Evolutionary conservation across 176 grass and related monocot species (phyloP).

Genomic region (Musa acuminata): DNA sequence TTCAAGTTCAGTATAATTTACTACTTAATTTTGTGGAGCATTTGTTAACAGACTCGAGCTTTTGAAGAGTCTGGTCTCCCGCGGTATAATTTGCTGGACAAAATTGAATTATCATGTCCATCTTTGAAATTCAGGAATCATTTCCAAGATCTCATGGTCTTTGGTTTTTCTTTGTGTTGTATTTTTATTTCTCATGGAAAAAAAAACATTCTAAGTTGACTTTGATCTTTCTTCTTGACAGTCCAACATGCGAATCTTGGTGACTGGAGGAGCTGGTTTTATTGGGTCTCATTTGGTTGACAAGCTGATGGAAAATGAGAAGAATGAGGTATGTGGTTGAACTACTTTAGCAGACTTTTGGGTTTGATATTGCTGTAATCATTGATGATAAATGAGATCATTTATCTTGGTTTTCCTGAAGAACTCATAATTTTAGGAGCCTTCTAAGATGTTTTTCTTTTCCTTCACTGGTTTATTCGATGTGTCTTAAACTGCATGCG

Average conservation of each 20-base stretch:
- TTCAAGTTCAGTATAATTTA: not conserved
- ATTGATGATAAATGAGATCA: too few species aligned
- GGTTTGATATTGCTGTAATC: too few species aligned
- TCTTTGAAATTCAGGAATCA: not conserved
- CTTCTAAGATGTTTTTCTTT: too few species aligned
- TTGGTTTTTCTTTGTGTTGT: not conserved
- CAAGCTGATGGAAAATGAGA: constrained; percentile 67
- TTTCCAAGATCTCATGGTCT: not conserved
- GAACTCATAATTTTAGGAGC: too few species aligned
- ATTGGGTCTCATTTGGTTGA: constrained; percentile 89
- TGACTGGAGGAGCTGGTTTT: constrained; percentile 85
- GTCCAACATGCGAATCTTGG: constrained; percentile 51
- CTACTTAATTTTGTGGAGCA: not conserved
- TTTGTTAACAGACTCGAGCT: not conserved
- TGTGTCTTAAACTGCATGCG: not conserved
- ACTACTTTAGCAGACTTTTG: not conserved
- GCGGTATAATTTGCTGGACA: not conserved
- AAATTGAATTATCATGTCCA: not conserved
- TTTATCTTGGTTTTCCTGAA: too few species aligned
- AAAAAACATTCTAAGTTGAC: not conserved
- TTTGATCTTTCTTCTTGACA: not conserved
- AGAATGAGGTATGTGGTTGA: constrained; percentile 40
- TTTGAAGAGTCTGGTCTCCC: not conserved
- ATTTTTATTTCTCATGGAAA: not conserved
- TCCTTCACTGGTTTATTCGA: too few species aligned